A percentile compares a stretch with the other conserved stretches of the same genome.
Evolutionary conservation across 2,329 filamentous ascomycete genomes (phyloP).

Genomic region (Dactylellina drechsleri): DNA sequence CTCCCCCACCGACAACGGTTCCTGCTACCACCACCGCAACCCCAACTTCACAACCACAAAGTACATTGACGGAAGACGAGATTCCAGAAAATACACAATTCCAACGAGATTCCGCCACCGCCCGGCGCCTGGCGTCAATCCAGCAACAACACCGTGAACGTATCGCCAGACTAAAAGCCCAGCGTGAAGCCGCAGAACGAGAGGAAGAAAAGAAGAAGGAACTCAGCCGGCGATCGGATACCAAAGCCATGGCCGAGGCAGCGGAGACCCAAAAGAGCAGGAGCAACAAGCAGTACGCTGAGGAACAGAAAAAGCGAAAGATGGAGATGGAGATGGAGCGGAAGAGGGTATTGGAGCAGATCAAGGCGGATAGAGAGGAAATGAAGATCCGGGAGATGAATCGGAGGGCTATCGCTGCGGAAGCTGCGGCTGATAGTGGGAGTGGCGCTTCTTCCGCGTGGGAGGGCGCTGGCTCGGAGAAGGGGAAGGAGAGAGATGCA

Average conservation of each 20-base stretch:
- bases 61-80: slow-evolving; percentile 5
- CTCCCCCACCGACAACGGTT: not conserved
- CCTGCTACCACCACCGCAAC: not conserved
- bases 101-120: slow-evolving; percentile 39
- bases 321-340: slow-evolving; percentile 39
- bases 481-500: slow-evolving; percentile 28
- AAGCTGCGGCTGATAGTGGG: slow-evolving; percentile 21
- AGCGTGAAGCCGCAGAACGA: slow-evolving; percentile 46
- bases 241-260: slow-evolving; percentile 31
- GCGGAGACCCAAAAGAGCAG: slow-evolving; percentile 29
- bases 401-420: slow-evolving; percentile 51
- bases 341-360: slow-evolving; percentile 46
- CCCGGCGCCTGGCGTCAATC: slow-evolving; percentile 40
- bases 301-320: slow-evolving; percentile 46
- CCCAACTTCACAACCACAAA: slow-evolving; percentile 10
- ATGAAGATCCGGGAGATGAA: slow-evolving; percentile 46
- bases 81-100: slow-evolving; percentile 46
- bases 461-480: slow-evolving; percentile 2
- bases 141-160: slow-evolving; percentile 49
- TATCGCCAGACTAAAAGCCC: slow-evolving; percentile 41
- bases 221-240: slow-evolving; percentile 33
- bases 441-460: not conserved
- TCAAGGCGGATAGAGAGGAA: slow-evolving; percentile 49
- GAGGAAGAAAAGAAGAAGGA: slow-evolving; percentile 41
- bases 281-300: slow-evolving; percentile 40